These are phyloP conservation scores for Nicotiana noctiflora DNA, from an alignment of 257 asterid genomes.

Conservation along the genomic window DNA sequence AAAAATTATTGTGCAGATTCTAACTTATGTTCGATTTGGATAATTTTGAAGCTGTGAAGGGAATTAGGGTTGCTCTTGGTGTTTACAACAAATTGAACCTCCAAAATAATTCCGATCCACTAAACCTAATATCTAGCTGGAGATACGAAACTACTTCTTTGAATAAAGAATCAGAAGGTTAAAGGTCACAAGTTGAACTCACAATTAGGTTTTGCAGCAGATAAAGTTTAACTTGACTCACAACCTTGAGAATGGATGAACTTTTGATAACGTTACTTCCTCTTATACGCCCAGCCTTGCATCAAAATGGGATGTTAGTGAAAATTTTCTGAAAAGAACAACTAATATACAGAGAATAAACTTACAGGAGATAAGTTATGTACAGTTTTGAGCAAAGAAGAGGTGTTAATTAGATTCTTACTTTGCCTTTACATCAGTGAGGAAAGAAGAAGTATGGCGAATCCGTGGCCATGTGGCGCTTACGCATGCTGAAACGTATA, in stretches of 20 bases:
- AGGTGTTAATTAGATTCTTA: conserved; percentile 37
- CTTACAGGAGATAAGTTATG: conserved; percentile 5
- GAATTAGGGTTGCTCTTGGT: not conserved
- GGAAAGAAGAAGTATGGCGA: conserved; percentile 38
- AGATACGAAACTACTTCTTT: not conserved
- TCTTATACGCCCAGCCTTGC: conserved; percentile 5
- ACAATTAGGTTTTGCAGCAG: conserved; percentile 20
- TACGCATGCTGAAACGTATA: conserved; percentile 20
- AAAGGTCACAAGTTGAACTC: conserved; percentile 22
- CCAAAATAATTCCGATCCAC: not conserved
- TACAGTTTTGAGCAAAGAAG: conserved; percentile 27
- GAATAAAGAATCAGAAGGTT: not conserved
- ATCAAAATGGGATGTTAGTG: not conserved
- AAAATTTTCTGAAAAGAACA: not conserved
- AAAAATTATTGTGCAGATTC: not conserved
- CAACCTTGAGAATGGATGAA: not conserved
- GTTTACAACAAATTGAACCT: not conserved
- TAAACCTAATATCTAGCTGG: not conserved
- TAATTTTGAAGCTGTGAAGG: not conserved
- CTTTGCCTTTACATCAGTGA: conserved; percentile 30
- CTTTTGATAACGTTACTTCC: not conserved
- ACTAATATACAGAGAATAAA: conserved; percentile 11
- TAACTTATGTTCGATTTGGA: not conserved
- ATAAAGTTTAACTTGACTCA: conserved; percentile 10
- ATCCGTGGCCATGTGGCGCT: conserved; percentile 44